Percentiles rank a stretch among this genome's conserved stretches.
phyloP scores from a whole-genome alignment of 2,329 filamentous ascomycete species.

The Sporothrix protearum region DNA sequence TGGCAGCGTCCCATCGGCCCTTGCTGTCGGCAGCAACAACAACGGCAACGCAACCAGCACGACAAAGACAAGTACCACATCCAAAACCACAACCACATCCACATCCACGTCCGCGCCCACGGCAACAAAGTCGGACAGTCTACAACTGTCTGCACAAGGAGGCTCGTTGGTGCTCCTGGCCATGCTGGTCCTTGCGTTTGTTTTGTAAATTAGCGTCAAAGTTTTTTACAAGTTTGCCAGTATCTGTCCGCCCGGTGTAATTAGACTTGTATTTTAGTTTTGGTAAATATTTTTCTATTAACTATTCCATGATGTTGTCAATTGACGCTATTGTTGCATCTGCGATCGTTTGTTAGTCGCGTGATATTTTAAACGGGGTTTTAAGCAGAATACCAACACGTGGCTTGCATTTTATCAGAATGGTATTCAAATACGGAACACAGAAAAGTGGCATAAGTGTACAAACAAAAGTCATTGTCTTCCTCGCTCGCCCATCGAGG shows the following conservation, averaged over 20 bases:
- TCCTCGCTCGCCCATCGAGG: no score
- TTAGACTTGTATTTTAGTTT: no score
- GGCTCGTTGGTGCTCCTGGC: not conserved
- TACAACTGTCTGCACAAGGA: not conserved
- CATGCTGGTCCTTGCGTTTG: not conserved
- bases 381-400: no score
- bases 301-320: no score
- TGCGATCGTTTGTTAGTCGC: no score
- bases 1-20: not conserved
- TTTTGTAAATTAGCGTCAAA: not conserved
- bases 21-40: not conserved
- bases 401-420: no score
- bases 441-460: not conserved
- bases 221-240: not conserved
- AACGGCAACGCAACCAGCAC: not conserved
- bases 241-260: no score
- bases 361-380: no score
- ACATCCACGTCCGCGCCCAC: not conserved
- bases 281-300: no score
- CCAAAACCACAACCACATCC: not conserved
- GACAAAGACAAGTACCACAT: not conserved
- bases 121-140: not conserved
- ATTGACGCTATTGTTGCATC: no score
- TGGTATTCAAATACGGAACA: no score
- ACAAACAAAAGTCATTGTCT: not conserved